These are phyloP conservation scores for Aspergillus spinulosporus DNA, from an alignment of 2,329 filamentous ascomycete species.

Conservation along the genomic window DNA sequence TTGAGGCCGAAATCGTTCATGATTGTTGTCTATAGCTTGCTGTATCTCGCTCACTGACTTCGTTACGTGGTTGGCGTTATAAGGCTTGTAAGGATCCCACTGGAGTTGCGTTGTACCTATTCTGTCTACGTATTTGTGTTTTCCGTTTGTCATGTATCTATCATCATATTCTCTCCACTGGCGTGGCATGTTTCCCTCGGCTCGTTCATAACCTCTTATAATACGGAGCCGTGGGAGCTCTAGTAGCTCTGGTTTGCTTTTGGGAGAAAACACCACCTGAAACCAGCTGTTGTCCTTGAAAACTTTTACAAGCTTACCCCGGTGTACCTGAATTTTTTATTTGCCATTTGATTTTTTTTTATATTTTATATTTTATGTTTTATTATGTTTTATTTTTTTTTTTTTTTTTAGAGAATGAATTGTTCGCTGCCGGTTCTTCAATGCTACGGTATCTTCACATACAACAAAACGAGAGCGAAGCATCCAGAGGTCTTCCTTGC, in stretches of 20 bases:
- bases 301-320: no score
- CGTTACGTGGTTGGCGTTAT: conserved; percentile 1
- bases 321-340: no score
- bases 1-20: conserved; percentile 22
- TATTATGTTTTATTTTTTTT: neutral
- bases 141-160: conserved; percentile 7
- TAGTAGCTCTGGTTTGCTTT: neutral
- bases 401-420: neutral
- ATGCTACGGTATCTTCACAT: conserved; percentile 11
- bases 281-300: neutral
- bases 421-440: neutral
- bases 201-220: neutral
- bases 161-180: conserved; percentile 8
- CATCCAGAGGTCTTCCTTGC: conserved; percentile 10
- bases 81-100: neutral
- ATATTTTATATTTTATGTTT: neutral
- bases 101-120: neutral
- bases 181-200: neutral
- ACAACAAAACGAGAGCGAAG: neutral
- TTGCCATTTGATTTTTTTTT: no score
- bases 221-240: neutral
- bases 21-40: conserved; percentile 3
- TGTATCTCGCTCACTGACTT: neutral
- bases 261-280: neutral
- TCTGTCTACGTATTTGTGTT: conserved; percentile 10